Evolutionary conservation across 164 flowering plant genomes (phyloP).

Genomic region (Magnolia officinalis): DNA sequence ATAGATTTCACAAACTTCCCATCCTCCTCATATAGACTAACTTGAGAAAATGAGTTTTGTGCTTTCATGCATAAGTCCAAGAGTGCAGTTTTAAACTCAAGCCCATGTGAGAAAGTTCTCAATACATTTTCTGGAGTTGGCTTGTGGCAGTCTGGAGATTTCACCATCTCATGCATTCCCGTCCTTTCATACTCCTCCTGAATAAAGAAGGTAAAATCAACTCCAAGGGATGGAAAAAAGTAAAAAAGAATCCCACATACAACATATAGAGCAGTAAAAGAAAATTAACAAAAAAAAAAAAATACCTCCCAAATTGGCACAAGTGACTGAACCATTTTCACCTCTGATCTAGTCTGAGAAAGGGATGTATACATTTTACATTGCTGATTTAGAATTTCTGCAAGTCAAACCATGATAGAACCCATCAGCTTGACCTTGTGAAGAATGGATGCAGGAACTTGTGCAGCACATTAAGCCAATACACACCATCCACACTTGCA

Average conservation of each 20-base stretch:
- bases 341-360: constrained; percentile 74
- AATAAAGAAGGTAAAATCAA: constrained; percentile 11
- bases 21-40: constrained; percentile 20
- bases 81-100: constrained; percentile 42
- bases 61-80: constrained; percentile 33
- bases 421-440: background rate
- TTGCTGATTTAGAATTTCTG: constrained; percentile 90
- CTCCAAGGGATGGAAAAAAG: constrained; percentile 6
- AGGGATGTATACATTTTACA: constrained; percentile 56
- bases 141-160: constrained; percentile 54
- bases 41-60: constrained; percentile 21
- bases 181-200: constrained; percentile 88
- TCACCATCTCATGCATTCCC: constrained; percentile 42
- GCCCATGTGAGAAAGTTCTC: constrained; percentile 43
- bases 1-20: constrained; percentile 25
- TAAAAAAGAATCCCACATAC: background rate
- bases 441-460: background rate
- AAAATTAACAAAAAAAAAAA: constrained; percentile 9
- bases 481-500: constrained; percentile 72
- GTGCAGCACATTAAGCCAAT: constrained; percentile 5
- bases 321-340: constrained; percentile 94
- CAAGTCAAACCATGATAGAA: constrained; percentile 12
- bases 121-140: constrained; percentile 63
- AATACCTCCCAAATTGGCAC: constrained; percentile 97
- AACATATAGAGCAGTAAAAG: constrained; percentile 3